These are phyloP conservation scores for Phytophthora citrophthora DNA, from an alignment of 352 stramenopile species.

Conservation along the genomic window DNA sequence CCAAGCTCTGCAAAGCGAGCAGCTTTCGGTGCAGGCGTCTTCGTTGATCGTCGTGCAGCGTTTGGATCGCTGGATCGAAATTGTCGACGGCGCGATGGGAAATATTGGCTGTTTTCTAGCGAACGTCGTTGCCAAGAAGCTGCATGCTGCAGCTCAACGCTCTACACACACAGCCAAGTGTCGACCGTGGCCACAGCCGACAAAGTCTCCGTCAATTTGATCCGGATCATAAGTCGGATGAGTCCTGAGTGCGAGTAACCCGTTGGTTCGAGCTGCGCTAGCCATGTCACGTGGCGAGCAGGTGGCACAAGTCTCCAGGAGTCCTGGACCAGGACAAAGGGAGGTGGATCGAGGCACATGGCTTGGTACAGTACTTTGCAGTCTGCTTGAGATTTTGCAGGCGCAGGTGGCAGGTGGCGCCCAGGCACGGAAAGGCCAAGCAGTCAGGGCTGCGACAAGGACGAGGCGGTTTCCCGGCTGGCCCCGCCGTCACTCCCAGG, in stretches of 20 bases:
- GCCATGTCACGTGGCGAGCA: constrained; percentile 7
- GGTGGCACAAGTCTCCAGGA: not conserved
- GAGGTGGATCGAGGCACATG: not conserved
- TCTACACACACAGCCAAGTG: constrained; percentile 4
- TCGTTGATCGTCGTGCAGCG: constrained; percentile 20
- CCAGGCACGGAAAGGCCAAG: constrained; percentile 26
- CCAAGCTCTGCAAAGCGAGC: constrained; percentile 1
- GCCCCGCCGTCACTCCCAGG: not conserved
- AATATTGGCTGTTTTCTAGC: constrained; percentile 28
- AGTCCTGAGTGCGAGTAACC: not conserved
- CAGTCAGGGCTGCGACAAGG: constrained; percentile 26
- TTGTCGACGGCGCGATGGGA: constrained; percentile 22
- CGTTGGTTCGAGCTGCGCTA: not conserved
- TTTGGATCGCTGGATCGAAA: constrained; percentile 19
- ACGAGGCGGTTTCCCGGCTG: constrained; percentile 27
- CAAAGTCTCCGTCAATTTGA: constrained; percentile 11
- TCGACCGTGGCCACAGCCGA: not conserved
- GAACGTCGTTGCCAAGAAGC: constrained; percentile 4
- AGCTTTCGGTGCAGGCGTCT: constrained; percentile 10
- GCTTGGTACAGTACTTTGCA: not conserved
- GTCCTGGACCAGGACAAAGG: not conserved
- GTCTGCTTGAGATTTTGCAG: not conserved
- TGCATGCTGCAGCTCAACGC: constrained; percentile 8
- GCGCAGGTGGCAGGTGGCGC: constrained; percentile 5
- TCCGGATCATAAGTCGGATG: constrained; percentile 1